These are phyloP conservation scores for Saccharomyces hybrid DNA, from an alignment of 1,139 yeast species.

Conservation along the genomic window DNA sequence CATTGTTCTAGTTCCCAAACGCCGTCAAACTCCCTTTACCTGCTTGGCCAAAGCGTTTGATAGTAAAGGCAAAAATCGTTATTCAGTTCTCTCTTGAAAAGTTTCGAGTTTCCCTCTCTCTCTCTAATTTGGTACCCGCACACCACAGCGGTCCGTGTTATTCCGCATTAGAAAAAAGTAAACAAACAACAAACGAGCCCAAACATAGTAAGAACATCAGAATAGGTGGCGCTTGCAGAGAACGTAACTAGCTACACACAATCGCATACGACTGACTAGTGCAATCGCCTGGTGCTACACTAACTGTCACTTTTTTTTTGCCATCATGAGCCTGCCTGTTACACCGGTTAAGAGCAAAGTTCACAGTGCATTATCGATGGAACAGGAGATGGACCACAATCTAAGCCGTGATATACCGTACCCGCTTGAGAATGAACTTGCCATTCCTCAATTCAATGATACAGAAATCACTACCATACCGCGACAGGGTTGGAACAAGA, in stretches of 20 bases:
- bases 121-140: background rate
- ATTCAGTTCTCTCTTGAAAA: background rate
- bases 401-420: background rate
- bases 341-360: background rate
- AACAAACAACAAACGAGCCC: constrained; percentile 1
- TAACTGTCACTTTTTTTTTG: background rate
- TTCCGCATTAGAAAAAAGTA: background rate
- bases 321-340: background rate
- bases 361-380: background rate
- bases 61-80: background rate
- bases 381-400: background rate
- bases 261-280: background rate
- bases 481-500: background rate
- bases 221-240: background rate
- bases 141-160: background rate
- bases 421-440: background rate
- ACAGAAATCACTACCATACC: background rate
- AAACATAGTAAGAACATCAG: background rate
- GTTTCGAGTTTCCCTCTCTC: background rate
- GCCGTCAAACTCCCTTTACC: background rate
- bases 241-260: background rate
- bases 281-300: background rate
- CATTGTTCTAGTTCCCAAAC: constrained; percentile 19
- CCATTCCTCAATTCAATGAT: background rate
- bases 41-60: background rate